phyloP scores from a whole-genome alignment of 2,329 filamentous ascomycete species.

The Dichotomopilus funicola region DNA sequence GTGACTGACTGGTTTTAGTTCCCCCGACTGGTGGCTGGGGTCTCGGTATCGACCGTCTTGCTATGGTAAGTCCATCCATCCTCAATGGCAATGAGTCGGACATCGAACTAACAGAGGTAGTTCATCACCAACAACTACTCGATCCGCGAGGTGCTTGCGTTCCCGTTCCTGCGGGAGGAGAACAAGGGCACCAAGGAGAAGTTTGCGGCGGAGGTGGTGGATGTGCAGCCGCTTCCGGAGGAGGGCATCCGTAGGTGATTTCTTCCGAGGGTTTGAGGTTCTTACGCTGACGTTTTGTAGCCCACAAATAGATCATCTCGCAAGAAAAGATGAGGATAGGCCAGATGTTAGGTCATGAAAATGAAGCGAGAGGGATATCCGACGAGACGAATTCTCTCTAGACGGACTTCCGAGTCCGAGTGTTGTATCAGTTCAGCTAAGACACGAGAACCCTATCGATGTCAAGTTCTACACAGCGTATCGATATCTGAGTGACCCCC shows the following conservation, averaged over 20 bases:
- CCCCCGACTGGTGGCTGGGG: constrained; percentile 95
- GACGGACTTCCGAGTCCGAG: no score
- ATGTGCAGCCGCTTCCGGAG: constrained; percentile 29
- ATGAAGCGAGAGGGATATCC: background rate
- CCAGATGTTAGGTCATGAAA: background rate
- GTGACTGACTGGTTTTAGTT: constrained; percentile 39
- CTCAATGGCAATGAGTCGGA: background rate
- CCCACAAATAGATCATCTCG: constrained; percentile 21
- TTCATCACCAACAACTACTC: constrained; percentile 84
- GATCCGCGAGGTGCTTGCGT: constrained; percentile 92
- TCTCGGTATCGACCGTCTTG: constrained; percentile 78
- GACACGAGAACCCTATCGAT: no score
- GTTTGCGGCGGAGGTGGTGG: constrained; percentile 32
- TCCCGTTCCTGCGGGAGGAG: constrained; percentile 92
- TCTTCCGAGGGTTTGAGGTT: background rate
- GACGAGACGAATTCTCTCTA: no score
- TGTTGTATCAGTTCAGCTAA: no score
- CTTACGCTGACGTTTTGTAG: constrained; percentile 14
- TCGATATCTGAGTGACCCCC: no score
- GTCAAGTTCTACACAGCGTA: no score
- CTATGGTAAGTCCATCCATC: constrained; percentile 15
- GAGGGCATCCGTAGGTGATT: constrained; percentile 32
- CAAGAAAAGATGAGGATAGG: constrained; percentile 21
- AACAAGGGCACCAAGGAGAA: constrained; percentile 45
- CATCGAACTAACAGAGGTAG: constrained; percentile 19